A percentile compares a stretch with the other conserved stretches of the same genome.
phyloP scores from a whole-genome alignment of 495 filamentous ascomycete genomes.

The Hyaloscypha bicolor region DNA sequence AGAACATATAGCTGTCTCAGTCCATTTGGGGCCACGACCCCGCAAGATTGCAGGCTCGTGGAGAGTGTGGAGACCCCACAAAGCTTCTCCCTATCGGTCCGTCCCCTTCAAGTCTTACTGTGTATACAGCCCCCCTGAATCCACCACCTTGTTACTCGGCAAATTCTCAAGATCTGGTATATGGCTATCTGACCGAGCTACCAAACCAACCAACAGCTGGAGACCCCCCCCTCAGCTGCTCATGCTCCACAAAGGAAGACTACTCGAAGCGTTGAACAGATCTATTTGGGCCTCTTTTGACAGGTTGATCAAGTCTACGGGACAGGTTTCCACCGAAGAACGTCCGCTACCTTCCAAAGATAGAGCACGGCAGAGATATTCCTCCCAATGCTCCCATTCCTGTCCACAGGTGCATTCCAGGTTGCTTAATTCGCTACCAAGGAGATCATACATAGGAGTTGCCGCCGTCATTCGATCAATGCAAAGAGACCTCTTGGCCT shows the following conservation, averaged over 20 bases:
- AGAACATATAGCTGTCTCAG: background rate
- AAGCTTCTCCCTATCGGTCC: constrained; percentile 14
- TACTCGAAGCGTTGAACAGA: background rate
- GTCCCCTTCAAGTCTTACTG: constrained; percentile 4
- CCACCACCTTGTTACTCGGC: constrained; percentile 9
- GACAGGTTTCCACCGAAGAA: constrained; percentile 12
- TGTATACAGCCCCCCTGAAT: constrained; percentile 10
- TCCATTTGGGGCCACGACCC: background rate
- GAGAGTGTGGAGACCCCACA: constrained; percentile 3
- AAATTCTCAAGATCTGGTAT: background rate
- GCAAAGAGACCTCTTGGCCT: background rate
- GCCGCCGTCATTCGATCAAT: background rate
- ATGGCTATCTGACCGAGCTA: constrained; percentile 10
- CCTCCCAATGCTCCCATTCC: background rate
- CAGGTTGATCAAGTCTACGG: background rate
- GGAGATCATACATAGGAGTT: background rate
- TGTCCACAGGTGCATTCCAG: background rate
- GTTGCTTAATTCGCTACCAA: background rate
- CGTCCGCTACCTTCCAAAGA: constrained; percentile 6
- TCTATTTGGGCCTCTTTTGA: background rate
- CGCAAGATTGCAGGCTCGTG: background rate
- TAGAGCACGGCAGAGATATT: background rate
- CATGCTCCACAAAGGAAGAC: background rate
- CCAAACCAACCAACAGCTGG: background rate
- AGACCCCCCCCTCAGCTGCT: background rate